Evolutionary conservation across 2,329 filamentous ascomycete genomes (phyloP).

Genomic region (Fusarium transvaalense): DNA sequence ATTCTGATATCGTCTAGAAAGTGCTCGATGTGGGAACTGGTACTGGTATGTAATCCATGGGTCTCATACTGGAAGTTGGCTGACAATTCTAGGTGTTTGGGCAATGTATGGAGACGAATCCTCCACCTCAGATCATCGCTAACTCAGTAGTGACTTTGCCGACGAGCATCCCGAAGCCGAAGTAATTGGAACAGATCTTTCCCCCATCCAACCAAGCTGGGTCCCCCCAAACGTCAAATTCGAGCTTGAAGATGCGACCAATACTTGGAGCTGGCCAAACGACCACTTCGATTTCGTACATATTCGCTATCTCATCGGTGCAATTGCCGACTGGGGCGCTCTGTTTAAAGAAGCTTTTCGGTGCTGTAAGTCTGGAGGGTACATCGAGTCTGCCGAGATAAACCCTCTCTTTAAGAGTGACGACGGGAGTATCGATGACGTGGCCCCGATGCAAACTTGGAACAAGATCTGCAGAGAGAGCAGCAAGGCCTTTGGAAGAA

Average conservation of each 20-base stretch:
- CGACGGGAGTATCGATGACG: neutral
- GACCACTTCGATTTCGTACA: conserved; percentile 8
- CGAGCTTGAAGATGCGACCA: conserved; percentile 10
- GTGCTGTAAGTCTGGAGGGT: neutral
- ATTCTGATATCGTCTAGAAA: too few relatives aligned
- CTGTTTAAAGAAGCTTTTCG: conserved; percentile 5
- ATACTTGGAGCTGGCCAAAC: neutral
- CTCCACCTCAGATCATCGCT: too few relatives aligned
- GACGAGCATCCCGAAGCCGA: too few relatives aligned
- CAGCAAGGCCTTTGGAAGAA: neutral
- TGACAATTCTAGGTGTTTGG: too few relatives aligned
- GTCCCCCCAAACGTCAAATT: conserved; percentile 12
- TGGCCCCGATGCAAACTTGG: neutral
- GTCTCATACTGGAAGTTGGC: too few relatives aligned
- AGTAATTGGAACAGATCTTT: conserved; percentile 15
- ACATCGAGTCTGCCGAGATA: conserved; percentile 2
- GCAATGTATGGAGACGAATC: too few relatives aligned
- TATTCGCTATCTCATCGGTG: conserved; percentile 18
- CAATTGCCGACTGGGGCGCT: neutral
- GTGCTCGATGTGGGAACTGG: too few relatives aligned
- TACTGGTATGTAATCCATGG: too few relatives aligned
- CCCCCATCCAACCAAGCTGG: conserved; percentile 9
- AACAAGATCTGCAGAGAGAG: conserved; percentile 5
- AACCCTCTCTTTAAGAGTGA: conserved; percentile 5
- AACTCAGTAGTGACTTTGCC: too few relatives aligned